A percentile compares a stretch with the other conserved stretches of the same genome.
These are phyloP conservation scores for Penicillium bialowiezense DNA, from an alignment of 495 filamentous ascomycete genomes.

Conservation along the genomic window DNA sequence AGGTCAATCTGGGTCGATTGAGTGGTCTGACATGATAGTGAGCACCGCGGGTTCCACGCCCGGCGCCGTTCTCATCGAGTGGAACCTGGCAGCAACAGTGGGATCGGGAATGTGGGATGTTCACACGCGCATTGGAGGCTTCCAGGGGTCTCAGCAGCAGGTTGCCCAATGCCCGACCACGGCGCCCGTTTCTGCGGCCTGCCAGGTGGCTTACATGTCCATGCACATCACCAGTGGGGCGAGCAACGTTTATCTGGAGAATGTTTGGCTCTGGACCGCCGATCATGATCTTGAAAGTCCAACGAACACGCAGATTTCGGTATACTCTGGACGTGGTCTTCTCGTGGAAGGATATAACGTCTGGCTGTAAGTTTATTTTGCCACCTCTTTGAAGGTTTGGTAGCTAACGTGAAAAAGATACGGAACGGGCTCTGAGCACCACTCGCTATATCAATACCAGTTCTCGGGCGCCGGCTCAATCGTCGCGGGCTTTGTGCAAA, in stretches of 20 bases:
- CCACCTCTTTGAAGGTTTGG: background rate
- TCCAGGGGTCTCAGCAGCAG: conserved; percentile 49
- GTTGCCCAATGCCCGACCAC: conserved; percentile 48
- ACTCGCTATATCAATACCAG: conserved; percentile 79
- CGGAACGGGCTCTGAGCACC: conserved; percentile 76
- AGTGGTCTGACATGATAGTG: conserved; percentile 61
- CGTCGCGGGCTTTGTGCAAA: conserved; percentile 75
- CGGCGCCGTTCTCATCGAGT: conserved; percentile 73
- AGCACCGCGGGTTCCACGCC: conserved; percentile 55
- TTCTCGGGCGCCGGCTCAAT: conserved; percentile 65
- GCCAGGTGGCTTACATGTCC: conserved; percentile 63
- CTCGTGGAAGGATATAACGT: conserved; percentile 54
- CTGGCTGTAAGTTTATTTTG: conserved; percentile 52
- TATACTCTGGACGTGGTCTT: conserved; percentile 68
- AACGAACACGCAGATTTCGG: conserved; percentile 55
- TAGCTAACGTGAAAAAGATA: conserved; percentile 32
- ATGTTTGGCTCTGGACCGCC: conserved; percentile 67
- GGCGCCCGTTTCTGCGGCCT: conserved; percentile 37
- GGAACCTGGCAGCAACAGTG: conserved; percentile 56
- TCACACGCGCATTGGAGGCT: conserved; percentile 56
- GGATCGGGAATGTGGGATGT: conserved; percentile 59
- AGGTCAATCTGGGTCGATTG: conserved; percentile 51
- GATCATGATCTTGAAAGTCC: conserved; percentile 72
- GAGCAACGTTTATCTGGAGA: conserved; percentile 57
- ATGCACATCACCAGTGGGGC: conserved; percentile 62